A percentile compares a stretch with the other conserved stretches of the same genome.
Evolutionary conservation across 2,329 filamentous ascomycete genomes (phyloP).

Genomic region (Tympanopsis confertula): DNA sequence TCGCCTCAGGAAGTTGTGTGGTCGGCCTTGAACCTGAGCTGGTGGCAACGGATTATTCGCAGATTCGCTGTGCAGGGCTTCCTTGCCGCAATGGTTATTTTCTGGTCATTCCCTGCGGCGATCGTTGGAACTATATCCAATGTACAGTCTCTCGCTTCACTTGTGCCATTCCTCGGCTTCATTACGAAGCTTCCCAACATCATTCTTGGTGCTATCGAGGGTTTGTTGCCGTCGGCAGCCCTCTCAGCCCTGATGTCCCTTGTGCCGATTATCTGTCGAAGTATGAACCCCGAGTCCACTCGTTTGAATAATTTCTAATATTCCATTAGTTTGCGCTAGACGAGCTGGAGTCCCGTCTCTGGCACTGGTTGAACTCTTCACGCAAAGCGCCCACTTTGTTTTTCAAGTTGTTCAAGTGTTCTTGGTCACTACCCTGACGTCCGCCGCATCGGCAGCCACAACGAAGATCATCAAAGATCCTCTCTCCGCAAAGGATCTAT

Average conservation of each 20-base stretch:
- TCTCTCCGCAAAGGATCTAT: conserved; percentile 13
- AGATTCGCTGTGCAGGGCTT: conserved; percentile 21
- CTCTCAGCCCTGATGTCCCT: not conserved
- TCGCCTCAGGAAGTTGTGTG: not conserved
- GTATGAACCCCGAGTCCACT: not conserved
- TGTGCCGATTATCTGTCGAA: not conserved
- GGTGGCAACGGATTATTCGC: conserved; percentile 9
- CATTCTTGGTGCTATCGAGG: not conserved
- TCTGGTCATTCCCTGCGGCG: conserved; percentile 30
- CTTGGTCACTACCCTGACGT: conserved; percentile 23
- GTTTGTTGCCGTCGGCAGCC: not conserved
- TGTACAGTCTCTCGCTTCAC: conserved; percentile 24
- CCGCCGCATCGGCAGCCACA: conserved; percentile 18
- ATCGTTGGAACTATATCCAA: conserved; percentile 29
- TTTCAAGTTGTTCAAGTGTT: conserved; percentile 28
- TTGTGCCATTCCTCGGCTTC: conserved; percentile 15
- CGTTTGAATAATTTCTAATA: not conserved
- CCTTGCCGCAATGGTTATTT: conserved; percentile 26
- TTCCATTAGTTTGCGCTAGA: conserved; percentile 17
- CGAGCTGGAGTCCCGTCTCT: conserved; percentile 22
- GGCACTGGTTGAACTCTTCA: conserved; percentile 27
- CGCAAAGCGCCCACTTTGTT: conserved; percentile 22
- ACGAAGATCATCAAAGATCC: conserved; percentile 18
- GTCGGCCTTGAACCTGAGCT: not conserved
- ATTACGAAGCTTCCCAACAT: not conserved